phyloP scores from a whole-genome alignment of 345 rosid genomes.

The Salix exigua region DNA sequence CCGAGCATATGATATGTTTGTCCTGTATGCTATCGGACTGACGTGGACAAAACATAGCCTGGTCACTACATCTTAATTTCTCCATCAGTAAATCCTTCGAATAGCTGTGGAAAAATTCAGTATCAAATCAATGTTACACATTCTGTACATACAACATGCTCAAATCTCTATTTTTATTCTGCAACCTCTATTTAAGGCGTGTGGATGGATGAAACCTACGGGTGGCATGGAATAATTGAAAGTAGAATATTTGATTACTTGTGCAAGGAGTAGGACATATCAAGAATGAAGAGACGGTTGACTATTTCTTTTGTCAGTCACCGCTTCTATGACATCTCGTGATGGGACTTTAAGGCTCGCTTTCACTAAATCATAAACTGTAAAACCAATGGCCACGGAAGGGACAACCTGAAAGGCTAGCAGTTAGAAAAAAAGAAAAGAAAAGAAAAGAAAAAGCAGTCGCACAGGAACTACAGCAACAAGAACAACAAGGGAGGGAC shows the following conservation, averaged over 20 bases:
- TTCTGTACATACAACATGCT: background rate
- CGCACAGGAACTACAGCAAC: background rate
- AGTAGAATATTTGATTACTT: background rate
- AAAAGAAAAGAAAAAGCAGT: background rate
- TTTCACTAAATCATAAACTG: slow-evolving; percentile 87
- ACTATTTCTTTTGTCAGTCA: slow-evolving; percentile 44
- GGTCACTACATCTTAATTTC: background rate
- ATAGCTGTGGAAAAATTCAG: background rate
- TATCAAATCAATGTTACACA: background rate
- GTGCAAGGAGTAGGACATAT: background rate
- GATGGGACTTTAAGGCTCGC: slow-evolving; percentile 73
- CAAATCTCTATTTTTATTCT: background rate
- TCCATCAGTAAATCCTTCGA: background rate
- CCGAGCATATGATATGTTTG: no score
- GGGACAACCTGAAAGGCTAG: slow-evolving; percentile 63
- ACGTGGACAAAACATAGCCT: background rate
- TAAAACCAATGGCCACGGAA: slow-evolving; percentile 90
- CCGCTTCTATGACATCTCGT: slow-evolving; percentile 56
- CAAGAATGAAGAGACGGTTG: slow-evolving; percentile 48
- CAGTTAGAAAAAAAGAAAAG: no score
- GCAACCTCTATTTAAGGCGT: background rate
- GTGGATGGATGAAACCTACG: slow-evolving; percentile 6
- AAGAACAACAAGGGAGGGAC: background rate
- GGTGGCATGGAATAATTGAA: slow-evolving; percentile 31
- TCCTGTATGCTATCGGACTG: no score